Evolutionary conservation across 768 basidiomycete species (phyloP), one percentile per base, ranked within the genome.

Genomic region (Sporobolomyces phaffii): DNA sequence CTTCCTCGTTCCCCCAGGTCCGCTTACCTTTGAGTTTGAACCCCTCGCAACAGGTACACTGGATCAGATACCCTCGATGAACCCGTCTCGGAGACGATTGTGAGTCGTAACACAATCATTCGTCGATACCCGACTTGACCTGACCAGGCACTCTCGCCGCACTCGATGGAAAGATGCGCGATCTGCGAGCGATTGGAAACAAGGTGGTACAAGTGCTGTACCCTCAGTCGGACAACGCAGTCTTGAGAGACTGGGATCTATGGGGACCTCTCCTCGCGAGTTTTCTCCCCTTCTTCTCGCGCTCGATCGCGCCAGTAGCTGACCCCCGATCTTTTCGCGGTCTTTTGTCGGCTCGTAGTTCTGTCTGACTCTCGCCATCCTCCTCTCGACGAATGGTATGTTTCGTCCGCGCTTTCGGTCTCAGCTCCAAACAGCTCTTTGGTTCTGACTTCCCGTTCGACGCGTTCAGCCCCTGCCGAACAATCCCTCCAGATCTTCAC

Each of bases 161-260:
- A n/a, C n/a, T n/a, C n/a, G n/a, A n/a, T n/a, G 11, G 5, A n/a
- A 72, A 97, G 93, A 85, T 85, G 74, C 86, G 93, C 48, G 93
- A 98, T 76, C 79, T 96, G 28, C 74, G 86, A 20, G 96, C 93
- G 1, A 92, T 98, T 69, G 93, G 93, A 76, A 82, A 86, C 31
- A 98, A 98, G 78, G 82, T 97, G 3, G 81, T 94, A 2, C 94
- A 97, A 80, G 94, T 98, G 11, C 80, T 98, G 40, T 93, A 92
- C 73, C 94, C 94, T 13, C 85, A 80, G 62, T 83, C 83, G 68
- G 81, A 86, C 10, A 82, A 81, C 92, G 50, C 84, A 82, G 93
- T 90, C 47, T 60, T 82, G 62, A 91, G 91, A 70, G 93, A 97
- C 76, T 98, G 93, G 94, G 94, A 98, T 78, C 82, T 98, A 29